These are phyloP conservation scores for Huntiella abstrusa DNA, from an alignment of 2,329 filamentous ascomycete species.

Conservation along the genomic window DNA sequence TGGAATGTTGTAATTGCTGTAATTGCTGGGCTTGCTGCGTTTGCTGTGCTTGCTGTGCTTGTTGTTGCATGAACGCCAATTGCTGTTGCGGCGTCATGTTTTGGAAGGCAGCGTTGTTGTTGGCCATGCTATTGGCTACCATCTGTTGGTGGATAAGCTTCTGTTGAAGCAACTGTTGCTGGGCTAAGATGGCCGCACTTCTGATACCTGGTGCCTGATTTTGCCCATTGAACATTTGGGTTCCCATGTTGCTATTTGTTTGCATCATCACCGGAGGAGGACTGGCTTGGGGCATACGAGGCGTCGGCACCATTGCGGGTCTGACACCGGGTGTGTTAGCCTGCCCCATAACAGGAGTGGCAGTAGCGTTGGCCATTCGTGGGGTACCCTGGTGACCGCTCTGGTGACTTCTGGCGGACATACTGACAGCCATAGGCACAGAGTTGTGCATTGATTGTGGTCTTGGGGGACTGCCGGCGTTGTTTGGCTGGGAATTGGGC, in stretches of 20 bases:
- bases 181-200: slow-evolving; percentile 25
- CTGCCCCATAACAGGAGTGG: slow-evolving; percentile 41
- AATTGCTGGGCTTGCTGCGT: slow-evolving; percentile 15
- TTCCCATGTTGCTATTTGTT: slow-evolving; percentile 28
- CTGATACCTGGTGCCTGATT: slow-evolving; percentile 1
- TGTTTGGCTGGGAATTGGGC: slow-evolving; percentile 46
- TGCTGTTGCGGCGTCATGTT: slow-evolving; percentile 21
- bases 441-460: slow-evolving; percentile 43
- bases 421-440: slow-evolving; percentile 40
- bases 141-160: slow-evolving; percentile 26
- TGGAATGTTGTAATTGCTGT: slow-evolving; percentile 16
- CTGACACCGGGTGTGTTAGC: slow-evolving; percentile 36
- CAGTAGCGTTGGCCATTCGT: slow-evolving; percentile 36
- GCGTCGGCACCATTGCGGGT: slow-evolving; percentile 33
- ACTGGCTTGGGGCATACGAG: slow-evolving; percentile 43
- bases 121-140: slow-evolving; percentile 20
- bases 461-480: slow-evolving; percentile 48
- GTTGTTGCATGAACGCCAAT: slow-evolving; percentile 12
- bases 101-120: slow-evolving; percentile 15
- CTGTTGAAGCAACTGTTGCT: slow-evolving; percentile 24
- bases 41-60: slow-evolving; percentile 19
- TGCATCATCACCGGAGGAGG: slow-evolving; percentile 41
- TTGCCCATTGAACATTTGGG: slow-evolving; percentile 3
- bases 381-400: slow-evolving; percentile 46
- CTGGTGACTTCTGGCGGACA: slow-evolving; percentile 47